phyloP scores from a whole-genome alignment of 2,329 filamentous ascomycete species.

The Epichloe brachyelytri region DNA sequence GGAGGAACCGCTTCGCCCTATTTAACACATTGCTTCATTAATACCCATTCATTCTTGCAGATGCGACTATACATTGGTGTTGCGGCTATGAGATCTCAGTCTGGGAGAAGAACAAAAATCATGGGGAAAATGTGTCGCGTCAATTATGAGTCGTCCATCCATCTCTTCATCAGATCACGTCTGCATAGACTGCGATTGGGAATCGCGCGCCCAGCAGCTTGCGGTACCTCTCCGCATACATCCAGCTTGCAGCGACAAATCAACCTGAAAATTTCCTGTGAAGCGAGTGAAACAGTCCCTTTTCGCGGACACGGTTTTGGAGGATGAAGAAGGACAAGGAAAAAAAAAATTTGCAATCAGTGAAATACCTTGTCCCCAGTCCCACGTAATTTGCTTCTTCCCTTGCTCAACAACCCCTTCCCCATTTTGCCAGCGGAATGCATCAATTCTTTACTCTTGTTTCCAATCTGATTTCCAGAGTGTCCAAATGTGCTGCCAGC shows the following conservation, averaged over 20 bases:
- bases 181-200: constrained; percentile 7
- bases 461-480: constrained; percentile 53
- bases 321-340: constrained; percentile 12
- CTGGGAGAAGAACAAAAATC: neutral
- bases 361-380: constrained; percentile 82
- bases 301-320: neutral
- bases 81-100: constrained; percentile 6
- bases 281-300: neutral
- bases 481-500: constrained; percentile 34
- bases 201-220: constrained; percentile 1
- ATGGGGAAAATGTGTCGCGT: constrained; percentile 19
- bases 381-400: constrained; percentile 67
- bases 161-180: constrained; percentile 20
- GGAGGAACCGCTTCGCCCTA: constrained; percentile 24
- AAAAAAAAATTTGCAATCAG: constrained; percentile 33
- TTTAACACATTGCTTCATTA: constrained; percentile 16
- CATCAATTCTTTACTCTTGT: constrained; percentile 79
- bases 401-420: constrained; percentile 83
- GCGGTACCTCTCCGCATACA: neutral
- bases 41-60: constrained; percentile 16
- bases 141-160: constrained; percentile 29
- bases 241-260: neutral
- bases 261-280: constrained; percentile 7
- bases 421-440: constrained; percentile 79
- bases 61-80: constrained; percentile 14